These are phyloP conservation scores for Arabidopsis suecica DNA, from an alignment of 345 rosid genomes.

Conservation along the genomic window DNA sequence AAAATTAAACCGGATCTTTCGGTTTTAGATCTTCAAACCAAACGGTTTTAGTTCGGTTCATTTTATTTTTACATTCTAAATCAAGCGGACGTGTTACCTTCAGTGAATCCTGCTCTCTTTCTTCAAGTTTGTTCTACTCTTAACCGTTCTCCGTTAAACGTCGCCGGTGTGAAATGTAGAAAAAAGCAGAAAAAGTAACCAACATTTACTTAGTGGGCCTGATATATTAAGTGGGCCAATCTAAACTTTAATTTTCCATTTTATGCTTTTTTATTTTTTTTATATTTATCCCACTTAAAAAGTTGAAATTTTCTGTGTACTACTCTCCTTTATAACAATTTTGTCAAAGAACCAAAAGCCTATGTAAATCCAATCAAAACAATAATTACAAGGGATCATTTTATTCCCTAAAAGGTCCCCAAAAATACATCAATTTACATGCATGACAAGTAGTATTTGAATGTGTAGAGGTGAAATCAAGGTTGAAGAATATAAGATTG, in stretches of 20 bases:
- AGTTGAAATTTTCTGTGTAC: no score
- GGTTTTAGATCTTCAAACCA: slow-evolving; percentile 18
- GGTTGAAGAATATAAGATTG: no score
- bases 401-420: no score
- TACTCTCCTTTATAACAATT: no score
- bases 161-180: not conserved
- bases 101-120: not conserved
- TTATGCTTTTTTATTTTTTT: not conserved
- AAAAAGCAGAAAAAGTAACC: not conserved
- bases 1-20: slow-evolving; percentile 11
- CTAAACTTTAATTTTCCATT: not conserved
- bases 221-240: not conserved
- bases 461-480: no score
- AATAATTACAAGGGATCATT: no score
- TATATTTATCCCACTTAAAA: not conserved
- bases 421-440: no score
- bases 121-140: not conserved
- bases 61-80: not conserved
- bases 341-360: no score
- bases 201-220: not conserved
- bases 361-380: no score
- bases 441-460: no score
- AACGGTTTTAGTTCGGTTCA: slow-evolving; percentile 16
- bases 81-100: not conserved
- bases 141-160: not conserved